phyloP scores from a whole-genome alignment of 2,329 filamentous ascomycete species.

The Aureobasidium melanogenum region DNA sequence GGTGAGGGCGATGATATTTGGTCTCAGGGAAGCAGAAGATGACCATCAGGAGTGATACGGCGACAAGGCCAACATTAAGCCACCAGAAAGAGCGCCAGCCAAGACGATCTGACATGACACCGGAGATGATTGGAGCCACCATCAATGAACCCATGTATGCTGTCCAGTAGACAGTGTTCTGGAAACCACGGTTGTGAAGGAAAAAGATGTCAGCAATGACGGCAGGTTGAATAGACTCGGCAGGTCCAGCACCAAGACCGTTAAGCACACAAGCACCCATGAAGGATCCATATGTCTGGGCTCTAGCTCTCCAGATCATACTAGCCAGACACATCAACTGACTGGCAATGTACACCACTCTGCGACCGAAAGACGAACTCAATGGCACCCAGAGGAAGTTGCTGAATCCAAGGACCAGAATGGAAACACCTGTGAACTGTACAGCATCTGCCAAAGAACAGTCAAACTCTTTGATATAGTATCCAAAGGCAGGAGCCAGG shows the following conservation, averaged over 20 bases:
- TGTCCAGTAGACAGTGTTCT: conserved; percentile 53
- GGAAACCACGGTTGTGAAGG: conserved; percentile 55
- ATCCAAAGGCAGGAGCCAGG: conserved; percentile 51
- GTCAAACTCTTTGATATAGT: conserved; percentile 48
- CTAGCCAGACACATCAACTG: conserved; percentile 45
- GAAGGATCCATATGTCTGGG: conserved; percentile 51
- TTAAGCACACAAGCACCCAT: conserved; percentile 55
- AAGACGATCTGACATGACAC: conserved; percentile 49
- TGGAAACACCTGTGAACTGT: conserved; percentile 49
- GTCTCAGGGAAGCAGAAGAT: conserved; percentile 57
- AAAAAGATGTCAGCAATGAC: conserved; percentile 59
- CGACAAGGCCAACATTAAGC: conserved; percentile 51
- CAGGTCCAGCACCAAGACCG: conserved; percentile 53
- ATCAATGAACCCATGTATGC: conserved; percentile 55
- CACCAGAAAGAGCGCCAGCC: conserved; percentile 59
- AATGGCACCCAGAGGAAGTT: conserved; percentile 48
- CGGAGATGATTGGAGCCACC: conserved; percentile 51
- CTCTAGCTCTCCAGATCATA: conserved; percentile 50
- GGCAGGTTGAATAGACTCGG: conserved; percentile 53
- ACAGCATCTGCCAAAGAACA: conserved; percentile 45
- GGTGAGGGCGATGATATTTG: conserved; percentile 44
- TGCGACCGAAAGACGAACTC: conserved; percentile 45
- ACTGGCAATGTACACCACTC: conserved; percentile 45
- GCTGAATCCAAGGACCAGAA: conserved; percentile 49
- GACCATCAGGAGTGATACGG: conserved; percentile 41